Base-by-base conservation (phyloP, 2,329 filamentous ascomycete species). In the Aspergillus quadrilineatus region DNA sequence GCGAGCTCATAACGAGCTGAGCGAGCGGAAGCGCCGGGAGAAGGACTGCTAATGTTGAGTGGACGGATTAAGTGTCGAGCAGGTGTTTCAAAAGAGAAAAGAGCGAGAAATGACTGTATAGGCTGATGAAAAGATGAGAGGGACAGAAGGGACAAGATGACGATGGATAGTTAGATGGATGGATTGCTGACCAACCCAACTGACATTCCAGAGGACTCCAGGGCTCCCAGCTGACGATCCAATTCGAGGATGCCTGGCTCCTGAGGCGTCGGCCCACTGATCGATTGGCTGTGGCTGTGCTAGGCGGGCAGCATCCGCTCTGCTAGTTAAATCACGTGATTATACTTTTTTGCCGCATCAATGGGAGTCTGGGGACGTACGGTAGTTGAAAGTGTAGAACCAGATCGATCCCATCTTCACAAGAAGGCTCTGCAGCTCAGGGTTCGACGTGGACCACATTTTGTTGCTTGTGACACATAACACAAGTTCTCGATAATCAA, bases 1-100 rank as follows among this genome's bases (percentile, higher is more conserved):
- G 77, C 68, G 76, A 76, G 74, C 75, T 77, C 77, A 79, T 79
- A 64, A 66, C 69, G 72, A 75, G 73, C 71, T 70, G 70, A 72
- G 68, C 70, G 65, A 64, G 55, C 49, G 58, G 53, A 57, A 60
- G 39, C 46, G 49, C 47, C 57, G 55, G 61, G 58, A 62, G 59
- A 63, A 57, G 63, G 64, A 60, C 52, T 42, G 60, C 61, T 49
- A 53, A 46, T 42, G 55, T 58, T 44, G 53, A 53, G 55, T 50
- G 48, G 50, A 57, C 54, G 30, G 49, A 55, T 56, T 14, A 5
- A 14, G 29, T 26, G 30, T 43, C 29, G 10, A 29, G 32, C 9
- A 46, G 15, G 47, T 43, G 15, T n/a, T 48, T 17, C 39, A 15
- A 26, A 37, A 36, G 36, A 56, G 54, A 61, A 57, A 56, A 63